These are phyloP conservation scores for Termitomyces sp. DNA, from an alignment of 768 basidiomycete genomes.

Conservation along the genomic window DNA sequence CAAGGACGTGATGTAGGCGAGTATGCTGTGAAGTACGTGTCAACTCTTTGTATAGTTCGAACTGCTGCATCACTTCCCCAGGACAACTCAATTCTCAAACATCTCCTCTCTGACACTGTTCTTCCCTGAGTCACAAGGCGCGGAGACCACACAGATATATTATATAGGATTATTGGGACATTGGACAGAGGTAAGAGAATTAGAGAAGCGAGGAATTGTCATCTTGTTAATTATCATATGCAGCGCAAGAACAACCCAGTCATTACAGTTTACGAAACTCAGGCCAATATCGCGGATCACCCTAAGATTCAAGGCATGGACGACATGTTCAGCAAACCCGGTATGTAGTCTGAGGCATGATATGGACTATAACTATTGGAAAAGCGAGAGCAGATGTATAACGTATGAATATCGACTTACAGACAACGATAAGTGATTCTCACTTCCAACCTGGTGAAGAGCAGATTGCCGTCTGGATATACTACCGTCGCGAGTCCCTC, in stretches of 20 bases:
- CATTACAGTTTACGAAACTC: conserved; percentile 83
- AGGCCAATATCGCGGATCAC: conserved; percentile 86
- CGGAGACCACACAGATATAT: conserved; percentile 69
- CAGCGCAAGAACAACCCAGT: conserved; percentile 76
- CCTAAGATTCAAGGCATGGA: conserved; percentile 80
- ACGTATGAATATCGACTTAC: neutral
- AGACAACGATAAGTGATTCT: conserved; percentile 9
- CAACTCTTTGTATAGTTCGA: neutral
- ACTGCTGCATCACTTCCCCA: conserved; percentile 20
- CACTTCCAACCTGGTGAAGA: conserved; percentile 18
- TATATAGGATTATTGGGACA: conserved; percentile 84
- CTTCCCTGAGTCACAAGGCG: conserved; percentile 76
- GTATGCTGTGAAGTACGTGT: conserved; percentile 71
- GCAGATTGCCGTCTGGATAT: conserved; percentile 17
- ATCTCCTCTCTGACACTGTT: conserved; percentile 78
- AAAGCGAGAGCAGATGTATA: neutral
- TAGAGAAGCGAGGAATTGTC: neutral
- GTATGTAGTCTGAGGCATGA: conserved; percentile 16
- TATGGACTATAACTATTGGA: conserved; percentile 2
- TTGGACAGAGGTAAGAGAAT: conserved; percentile 61
- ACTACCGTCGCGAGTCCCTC: conserved; percentile 20
- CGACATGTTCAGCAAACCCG: conserved; percentile 46
- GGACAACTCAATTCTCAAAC: conserved; percentile 83
- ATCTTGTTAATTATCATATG: conserved; percentile 1
- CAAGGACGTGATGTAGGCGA: conserved; percentile 76